phyloP scores from a whole-genome alignment of 78 protist species.

The Speleostelium caveatum region DNA sequence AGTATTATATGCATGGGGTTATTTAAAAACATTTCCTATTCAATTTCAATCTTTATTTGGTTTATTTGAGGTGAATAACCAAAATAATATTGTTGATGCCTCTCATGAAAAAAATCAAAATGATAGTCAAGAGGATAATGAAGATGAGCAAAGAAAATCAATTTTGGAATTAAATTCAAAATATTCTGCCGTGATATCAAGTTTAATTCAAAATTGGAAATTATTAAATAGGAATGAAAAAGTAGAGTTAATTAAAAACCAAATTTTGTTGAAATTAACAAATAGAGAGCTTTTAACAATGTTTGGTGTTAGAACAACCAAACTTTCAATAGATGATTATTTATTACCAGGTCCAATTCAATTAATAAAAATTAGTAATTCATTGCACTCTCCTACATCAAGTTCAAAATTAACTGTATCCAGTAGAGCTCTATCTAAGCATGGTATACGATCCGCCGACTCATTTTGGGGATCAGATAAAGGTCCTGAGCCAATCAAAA shows the following conservation, averaged over 20 bases:
- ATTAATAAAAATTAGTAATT: slow-evolving; percentile 34
- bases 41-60: slow-evolving; percentile 22
- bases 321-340: slow-evolving; percentile 11
- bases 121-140: background rate
- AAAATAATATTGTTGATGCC: background rate
- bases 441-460: slow-evolving; percentile 46
- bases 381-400: slow-evolving; percentile 9
- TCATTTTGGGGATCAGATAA: slow-evolving; percentile 66
- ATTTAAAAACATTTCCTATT: slow-evolving; percentile 23
- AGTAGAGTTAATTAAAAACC: background rate
- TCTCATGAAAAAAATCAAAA: background rate
- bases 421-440: slow-evolving; percentile 56
- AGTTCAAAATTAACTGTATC: slow-evolving; percentile 27
- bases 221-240: background rate
- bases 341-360: slow-evolving; percentile 44
- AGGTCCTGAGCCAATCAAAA: slow-evolving; percentile 46
- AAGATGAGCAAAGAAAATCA: background rate
- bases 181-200: background rate
- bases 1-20: slow-evolving; percentile 14
- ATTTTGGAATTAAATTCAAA: too few species aligned
- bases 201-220: background rate
- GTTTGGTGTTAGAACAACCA: slow-evolving; percentile 39
- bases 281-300: slow-evolving; percentile 24
- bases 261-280: slow-evolving; percentile 4
- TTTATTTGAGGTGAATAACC: slow-evolving; percentile 21